Evolutionary conservation across 192 early-diverging fungal genomes (phyloP).

Genomic region (Backusella westeae): DNA sequence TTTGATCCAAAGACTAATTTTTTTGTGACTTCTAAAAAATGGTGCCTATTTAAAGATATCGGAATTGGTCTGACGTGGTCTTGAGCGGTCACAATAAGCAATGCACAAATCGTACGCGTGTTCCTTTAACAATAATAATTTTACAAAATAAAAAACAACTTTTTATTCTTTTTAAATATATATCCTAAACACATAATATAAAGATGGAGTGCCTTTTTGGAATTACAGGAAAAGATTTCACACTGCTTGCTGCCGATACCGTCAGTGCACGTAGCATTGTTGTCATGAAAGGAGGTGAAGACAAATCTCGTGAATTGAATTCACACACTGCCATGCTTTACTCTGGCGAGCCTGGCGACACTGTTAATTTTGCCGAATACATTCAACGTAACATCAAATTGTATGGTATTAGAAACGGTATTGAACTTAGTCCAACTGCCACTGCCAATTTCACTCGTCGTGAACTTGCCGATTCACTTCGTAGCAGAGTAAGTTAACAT

Average conservation of each 20-base stretch:
- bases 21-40: too few relatives aligned
- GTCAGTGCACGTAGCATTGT: constrained; percentile 77
- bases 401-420: constrained; percentile 84
- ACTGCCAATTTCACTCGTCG: constrained; percentile 81
- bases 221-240: constrained; percentile 92
- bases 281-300: constrained; percentile 88
- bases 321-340: constrained; percentile 81
- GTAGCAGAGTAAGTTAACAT: constrained; percentile 60
- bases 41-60: too few relatives aligned
- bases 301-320: constrained; percentile 88
- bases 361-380: constrained; percentile 93
- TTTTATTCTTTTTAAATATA: constrained; percentile 15
- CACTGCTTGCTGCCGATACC: constrained; percentile 82
- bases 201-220: constrained; percentile 86
- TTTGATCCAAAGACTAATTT: too few relatives aligned
- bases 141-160: not conserved
- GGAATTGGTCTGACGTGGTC: not conserved
- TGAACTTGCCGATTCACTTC: constrained; percentile 83
- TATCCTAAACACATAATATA: not conserved
- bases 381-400: constrained; percentile 91
- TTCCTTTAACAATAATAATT: not conserved
- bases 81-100: not conserved
- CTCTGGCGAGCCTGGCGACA: constrained; percentile 90
- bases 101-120: constrained; percentile 9
- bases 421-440: constrained; percentile 76